phyloP scores from a whole-genome alignment of 768 basidiomycete species.

The Phallus indusiatus region DNA sequence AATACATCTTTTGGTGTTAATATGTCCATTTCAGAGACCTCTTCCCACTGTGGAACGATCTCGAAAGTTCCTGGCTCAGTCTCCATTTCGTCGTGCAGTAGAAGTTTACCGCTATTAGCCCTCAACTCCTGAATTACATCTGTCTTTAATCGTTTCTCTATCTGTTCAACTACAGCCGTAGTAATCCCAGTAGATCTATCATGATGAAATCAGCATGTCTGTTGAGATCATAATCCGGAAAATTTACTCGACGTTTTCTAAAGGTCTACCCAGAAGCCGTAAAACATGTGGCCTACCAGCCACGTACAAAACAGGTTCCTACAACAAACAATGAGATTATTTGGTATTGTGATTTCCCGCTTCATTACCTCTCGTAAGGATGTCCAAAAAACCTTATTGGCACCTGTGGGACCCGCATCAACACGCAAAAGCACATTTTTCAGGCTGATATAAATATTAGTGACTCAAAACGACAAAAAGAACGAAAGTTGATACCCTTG shows the following conservation, averaged over 20 bases:
- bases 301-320: conserved; percentile 93
- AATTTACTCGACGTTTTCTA: conserved; percentile 89
- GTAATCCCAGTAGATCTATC: conserved; percentile 86
- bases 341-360: conserved; percentile 11
- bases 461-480: background rate
- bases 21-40: conserved; percentile 68
- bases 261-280: conserved; percentile 73
- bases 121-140: conserved; percentile 82
- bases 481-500: conserved; percentile 51
- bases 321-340: conserved; percentile 1
- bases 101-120: conserved; percentile 59
- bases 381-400: conserved; percentile 83
- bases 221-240: background rate
- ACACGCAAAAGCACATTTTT: conserved; percentile 71
- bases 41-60: conserved; percentile 94
- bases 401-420: conserved; percentile 69
- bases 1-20: conserved; percentile 84
- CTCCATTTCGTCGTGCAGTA: conserved; percentile 94
- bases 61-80: conserved; percentile 83
- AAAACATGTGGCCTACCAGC: conserved; percentile 84
- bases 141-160: conserved; percentile 81
- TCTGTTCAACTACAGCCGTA: conserved; percentile 79
- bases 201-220: background rate
- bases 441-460: conserved; percentile 35
- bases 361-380: conserved; percentile 70